phyloP scores from a whole-genome alignment of 805 yeast genomes.

The Candida maris region DNA sequence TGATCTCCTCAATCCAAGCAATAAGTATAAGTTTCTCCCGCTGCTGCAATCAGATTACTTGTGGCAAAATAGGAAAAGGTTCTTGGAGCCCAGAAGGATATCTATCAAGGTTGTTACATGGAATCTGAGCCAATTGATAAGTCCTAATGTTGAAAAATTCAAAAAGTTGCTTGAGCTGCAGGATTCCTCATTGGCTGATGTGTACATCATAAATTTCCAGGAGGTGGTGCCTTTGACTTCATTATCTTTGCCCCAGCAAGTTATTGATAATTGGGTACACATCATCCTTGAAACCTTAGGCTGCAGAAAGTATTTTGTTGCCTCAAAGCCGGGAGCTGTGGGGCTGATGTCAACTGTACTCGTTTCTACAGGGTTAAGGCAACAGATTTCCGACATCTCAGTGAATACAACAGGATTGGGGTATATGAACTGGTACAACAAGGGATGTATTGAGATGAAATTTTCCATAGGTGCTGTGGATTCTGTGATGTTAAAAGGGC shows the following conservation, averaged over 20 bases:
- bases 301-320: slow-evolving; percentile 30
- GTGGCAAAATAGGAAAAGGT: slow-evolving; percentile 7
- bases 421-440: slow-evolving; percentile 58
- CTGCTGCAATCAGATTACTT: slow-evolving; percentile 19
- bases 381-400: slow-evolving; percentile 38
- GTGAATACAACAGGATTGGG: slow-evolving; percentile 53
- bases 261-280: slow-evolving; percentile 34
- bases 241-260: slow-evolving; percentile 33
- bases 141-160: slow-evolving; percentile 11
- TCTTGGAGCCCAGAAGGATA: slow-evolving; percentile 1
- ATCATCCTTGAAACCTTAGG: slow-evolving; percentile 23
- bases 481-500: slow-evolving; percentile 29
- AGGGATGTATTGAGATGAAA: slow-evolving; percentile 51
- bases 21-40: slow-evolving; percentile 20
- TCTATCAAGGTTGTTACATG: slow-evolving; percentile 34
- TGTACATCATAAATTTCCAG: slow-evolving; percentile 45
- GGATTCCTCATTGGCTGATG: slow-evolving; percentile 23
- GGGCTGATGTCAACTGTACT: slow-evolving; percentile 50
- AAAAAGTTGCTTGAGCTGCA: slow-evolving; percentile 13
- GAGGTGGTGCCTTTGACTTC: slow-evolving; percentile 50
- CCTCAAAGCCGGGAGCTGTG: slow-evolving; percentile 45
- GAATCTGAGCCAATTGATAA: slow-evolving; percentile 33
- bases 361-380: slow-evolving; percentile 29
- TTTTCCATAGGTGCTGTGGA: slow-evolving; percentile 40
- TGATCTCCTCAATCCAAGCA: slow-evolving; percentile 25